Conservation (phyloP, 2,329 filamentous ascomycete species). For the Lasiodiplodia theobromae region DNA sequence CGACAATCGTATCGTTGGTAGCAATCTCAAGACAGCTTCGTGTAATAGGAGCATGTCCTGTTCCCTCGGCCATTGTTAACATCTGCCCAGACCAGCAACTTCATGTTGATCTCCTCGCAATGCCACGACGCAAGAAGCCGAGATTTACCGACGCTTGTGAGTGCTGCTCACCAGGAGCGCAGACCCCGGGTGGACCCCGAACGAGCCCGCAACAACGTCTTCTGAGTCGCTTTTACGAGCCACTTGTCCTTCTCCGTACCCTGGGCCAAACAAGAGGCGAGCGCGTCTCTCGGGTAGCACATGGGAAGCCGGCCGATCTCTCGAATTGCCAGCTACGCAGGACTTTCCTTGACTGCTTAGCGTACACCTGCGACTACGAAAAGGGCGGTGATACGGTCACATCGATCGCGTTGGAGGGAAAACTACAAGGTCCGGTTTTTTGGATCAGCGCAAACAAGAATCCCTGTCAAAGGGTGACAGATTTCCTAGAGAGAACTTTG, state of each 20-base stretch:
- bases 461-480: background rate
- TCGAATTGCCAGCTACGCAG: background rate
- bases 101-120: too few relatives aligned
- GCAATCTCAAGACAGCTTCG: too few relatives aligned
- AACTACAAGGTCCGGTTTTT: background rate
- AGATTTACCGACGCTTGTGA: background rate
- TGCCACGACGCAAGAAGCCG: background rate
- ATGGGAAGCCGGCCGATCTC: background rate
- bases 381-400: background rate
- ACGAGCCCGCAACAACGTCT: background rate
- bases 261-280: background rate
- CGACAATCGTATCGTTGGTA: too few relatives aligned
- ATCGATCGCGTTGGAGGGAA: background rate
- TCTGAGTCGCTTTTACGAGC: background rate
- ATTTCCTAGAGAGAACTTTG: background rate
- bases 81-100: too few relatives aligned
- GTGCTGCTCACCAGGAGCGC: background rate
- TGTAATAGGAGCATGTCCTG: too few relatives aligned
- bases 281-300: background rate
- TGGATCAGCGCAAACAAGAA: slow-evolving; percentile 3
- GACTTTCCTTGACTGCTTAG: background rate
- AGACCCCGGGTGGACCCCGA: background rate
- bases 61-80: too few relatives aligned
- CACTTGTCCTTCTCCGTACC: background rate
- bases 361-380: slow-evolving; percentile 5